Percentiles rank a stretch among this genome's conserved stretches.
Evolutionary conservation across 495 filamentous ascomycete genomes (phyloP).

Genomic region (Extremus antarcticus): DNA sequence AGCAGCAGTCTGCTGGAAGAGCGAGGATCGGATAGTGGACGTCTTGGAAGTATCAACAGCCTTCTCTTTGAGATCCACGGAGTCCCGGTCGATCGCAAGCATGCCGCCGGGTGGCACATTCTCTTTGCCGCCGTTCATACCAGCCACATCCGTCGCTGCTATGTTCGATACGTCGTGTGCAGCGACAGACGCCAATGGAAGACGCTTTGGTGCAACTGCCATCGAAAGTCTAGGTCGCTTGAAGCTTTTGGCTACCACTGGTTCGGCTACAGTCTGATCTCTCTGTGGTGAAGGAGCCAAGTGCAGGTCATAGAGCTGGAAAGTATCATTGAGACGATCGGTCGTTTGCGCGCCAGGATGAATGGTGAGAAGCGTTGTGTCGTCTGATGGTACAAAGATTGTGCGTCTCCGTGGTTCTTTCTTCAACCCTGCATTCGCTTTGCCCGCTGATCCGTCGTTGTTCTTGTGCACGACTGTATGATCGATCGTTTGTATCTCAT

Average conservation of each 20-base stretch:
- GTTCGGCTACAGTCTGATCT: too few species aligned
- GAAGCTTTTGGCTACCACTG: not conserved
- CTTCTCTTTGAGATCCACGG: not conserved
- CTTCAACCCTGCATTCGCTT: not conserved
- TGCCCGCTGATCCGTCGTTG: not conserved
- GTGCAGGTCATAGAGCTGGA: slow-evolving; percentile 10
- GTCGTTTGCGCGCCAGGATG: slow-evolving; percentile 28
- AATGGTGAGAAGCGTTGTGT: slow-evolving; percentile 35
- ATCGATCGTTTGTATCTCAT: too few species aligned
- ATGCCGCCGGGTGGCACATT: slow-evolving; percentile 30
- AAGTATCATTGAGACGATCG: slow-evolving; percentile 12
- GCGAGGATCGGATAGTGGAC: not conserved
- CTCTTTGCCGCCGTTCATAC: slow-evolving; percentile 32
- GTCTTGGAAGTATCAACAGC: slow-evolving; percentile 3
- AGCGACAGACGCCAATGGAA: slow-evolving; percentile 24
- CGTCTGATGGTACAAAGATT: slow-evolving; percentile 35
- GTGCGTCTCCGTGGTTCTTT: slow-evolving; percentile 33
- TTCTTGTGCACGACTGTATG: not conserved
- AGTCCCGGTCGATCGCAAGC: not conserved
- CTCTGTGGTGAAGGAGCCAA: too few species aligned
- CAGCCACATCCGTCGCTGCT: slow-evolving; percentile 21
- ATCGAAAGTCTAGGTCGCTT: slow-evolving; percentile 21
- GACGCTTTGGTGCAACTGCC: slow-evolving; percentile 28
- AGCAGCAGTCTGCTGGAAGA: slow-evolving; percentile 12
- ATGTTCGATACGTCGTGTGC: slow-evolving; percentile 1